A percentile compares a stretch with the other conserved stretches of the same genome.
phyloP scores from a whole-genome alignment of 345 rosid species.

The Eutrema yunnanense region DNA sequence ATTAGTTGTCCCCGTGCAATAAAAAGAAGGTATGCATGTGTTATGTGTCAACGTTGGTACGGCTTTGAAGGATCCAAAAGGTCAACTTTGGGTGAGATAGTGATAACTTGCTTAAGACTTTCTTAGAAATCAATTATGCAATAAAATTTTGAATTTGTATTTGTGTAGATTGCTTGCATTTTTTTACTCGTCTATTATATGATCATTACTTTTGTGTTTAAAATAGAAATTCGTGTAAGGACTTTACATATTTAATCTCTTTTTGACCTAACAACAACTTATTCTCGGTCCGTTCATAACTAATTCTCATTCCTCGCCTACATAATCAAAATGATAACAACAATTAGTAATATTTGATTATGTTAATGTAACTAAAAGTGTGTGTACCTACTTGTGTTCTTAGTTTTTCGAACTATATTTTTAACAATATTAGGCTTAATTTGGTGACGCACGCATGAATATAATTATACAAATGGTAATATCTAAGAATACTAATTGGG shows the following conservation, averaged over 20 bases:
- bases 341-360: background rate
- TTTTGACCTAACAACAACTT: background rate
- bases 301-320: background rate
- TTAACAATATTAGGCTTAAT: background rate
- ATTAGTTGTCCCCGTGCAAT: slow-evolving; percentile 18
- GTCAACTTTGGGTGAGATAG: slow-evolving; percentile 14
- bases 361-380: background rate
- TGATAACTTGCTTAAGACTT: no score
- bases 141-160: background rate
- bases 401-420: background rate
- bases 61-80: slow-evolving; percentile 10
- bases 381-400: background rate
- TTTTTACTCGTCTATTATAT: background rate
- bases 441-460: background rate
- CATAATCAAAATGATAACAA: background rate
- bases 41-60: slow-evolving; percentile 26
- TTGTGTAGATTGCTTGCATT: background rate
- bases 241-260: background rate
- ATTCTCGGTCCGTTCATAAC: background rate
- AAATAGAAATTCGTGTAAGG: background rate
- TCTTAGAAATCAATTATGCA: no score
- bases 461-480: background rate
- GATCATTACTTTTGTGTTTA: background rate
- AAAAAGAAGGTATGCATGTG: slow-evolving; percentile 20
- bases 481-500: background rate